Base-by-base conservation (phyloP, 2,329 filamentous ascomycete genomes). In the Diaporthe citriasiana region DNA sequence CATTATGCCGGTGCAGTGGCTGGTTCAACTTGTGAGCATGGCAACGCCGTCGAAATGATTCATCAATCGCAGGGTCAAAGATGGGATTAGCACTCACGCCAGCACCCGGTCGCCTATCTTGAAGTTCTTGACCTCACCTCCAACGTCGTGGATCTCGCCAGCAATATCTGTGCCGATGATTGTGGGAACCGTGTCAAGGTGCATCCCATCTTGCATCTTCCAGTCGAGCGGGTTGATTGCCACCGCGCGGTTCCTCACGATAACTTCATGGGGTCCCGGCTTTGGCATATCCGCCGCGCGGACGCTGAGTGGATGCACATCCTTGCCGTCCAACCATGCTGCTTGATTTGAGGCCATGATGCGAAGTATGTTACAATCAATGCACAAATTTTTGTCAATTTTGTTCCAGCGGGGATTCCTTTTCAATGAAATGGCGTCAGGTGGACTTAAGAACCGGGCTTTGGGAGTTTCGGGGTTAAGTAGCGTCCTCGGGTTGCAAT, bases 181-280 rank as follows among this genome's bases (percentile, higher is more conserved):
- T 6, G 51, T 66, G 1, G 79, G 79, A 33, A 81, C 73, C 1
- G 81, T 35, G n/a, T 82, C 77, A 13, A 76, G 68, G 27, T 71
- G n/a, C n/a, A 40, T 55, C 9, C 45, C n/a, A 9, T 33, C 78
- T 55, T 80, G 80, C 70, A 76, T 76, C 38, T 76, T 75, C 53
- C 76, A 77, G 47, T 81, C 79, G 30, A 80, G 15, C 78, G 76
- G 47, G 79, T 80, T 80, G 63, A 80, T 65, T 12, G 77, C 78
- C n/a, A 80, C 59, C 22, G 76, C 75, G n/a, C 60, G 69, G 71
- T 77, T 77, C 30, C 70, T 74, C 15, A 80, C 68, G 7, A 78
- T 17, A 38, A 79, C 56, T 38, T 77, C 72, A 9, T 50, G 50
- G 0, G 73, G 59, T 3, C 73, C 75, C 4, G 77, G 63, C 5